Evolutionary conservation across 1,284 basidiomycete genomes (phyloP), one percentile per base, ranked within the genome.

Genomic region (Cutaneotrichosporon daszewskae): DNA sequence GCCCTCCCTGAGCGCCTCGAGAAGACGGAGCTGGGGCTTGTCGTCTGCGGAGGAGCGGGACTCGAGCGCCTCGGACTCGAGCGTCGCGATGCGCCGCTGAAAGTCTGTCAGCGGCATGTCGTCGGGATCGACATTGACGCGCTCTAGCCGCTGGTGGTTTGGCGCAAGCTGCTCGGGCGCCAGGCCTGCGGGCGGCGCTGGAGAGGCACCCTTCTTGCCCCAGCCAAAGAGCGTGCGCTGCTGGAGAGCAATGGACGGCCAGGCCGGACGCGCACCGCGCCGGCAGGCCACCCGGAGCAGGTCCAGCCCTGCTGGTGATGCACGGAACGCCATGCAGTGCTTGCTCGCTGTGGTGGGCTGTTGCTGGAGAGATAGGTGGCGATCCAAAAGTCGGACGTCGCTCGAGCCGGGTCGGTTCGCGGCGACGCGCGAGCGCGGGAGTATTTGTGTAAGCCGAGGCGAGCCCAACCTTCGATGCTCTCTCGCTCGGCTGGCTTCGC

Each of bases 31-130:
- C 40, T 69, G 67, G 3, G 48, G 45, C 12, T 47, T 37, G 9
- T 54, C 32, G 24, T 60, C 49, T n/a, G 43, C 22, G 12, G 26
- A 34, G 7, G 49, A 40, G 5, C 57, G 57, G 3, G 50, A 22
- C 13, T 47, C 45, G 29, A 60, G 53, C 11, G 64, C 58, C 16
- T 44, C 51, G 3, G 62, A 58, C 52, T 69, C 67, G 20, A 69
- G 55, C 1, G 45, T 57, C 5, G 67, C 67, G 20, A 69, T 66
- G 10, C 48, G 53, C 12, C 49, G 37, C 50, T 69, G 67, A 37
- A 66, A 66, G 5, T 55, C 44, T 0, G 67, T 66, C 3, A 64
- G 45, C 3, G 55, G 54, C 3, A 36, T 26, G 32, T 22, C 32
- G 11, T 37, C 32, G 32, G 33, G 17, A n/a, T 31, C 28, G 14